Base-by-base conservation (phyloP, 176 grass and related monocot species). In the Oryza australiensis region DNA sequence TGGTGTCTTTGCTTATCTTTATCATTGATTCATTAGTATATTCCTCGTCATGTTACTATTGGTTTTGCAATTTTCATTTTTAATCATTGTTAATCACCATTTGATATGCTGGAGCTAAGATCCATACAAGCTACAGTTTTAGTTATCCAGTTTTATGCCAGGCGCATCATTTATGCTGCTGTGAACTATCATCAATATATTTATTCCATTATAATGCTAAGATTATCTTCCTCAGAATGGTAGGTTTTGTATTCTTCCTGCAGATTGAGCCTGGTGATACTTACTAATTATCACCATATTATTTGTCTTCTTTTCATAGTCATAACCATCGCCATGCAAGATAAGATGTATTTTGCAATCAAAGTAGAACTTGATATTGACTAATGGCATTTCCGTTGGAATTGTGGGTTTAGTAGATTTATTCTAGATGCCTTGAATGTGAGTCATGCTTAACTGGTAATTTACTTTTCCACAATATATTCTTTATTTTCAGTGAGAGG, bases 401-500 rank as follows among this genome's bases (percentile, higher is more conserved):
- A 67, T 71, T 55, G 33, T 72, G 9, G 34, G 7, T 66, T 68
- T 66, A 74, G 3, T 62, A 64, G 9, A 51, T 34, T 46, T 34
- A 34, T 76, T 41, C 13, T 73, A 1, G 62, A 7, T 24, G 5
- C 59, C 0, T 78, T 78, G 30, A 74, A 38, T 53, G 22, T 46
- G 12, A 88, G 63, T 43, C n/a, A 63, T 62, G 26, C 78, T 84
- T 30, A 38, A 51, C 28, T 60, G 80, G 43, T 59, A 72, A 29
- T 66, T 80, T 77, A 78, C 30, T 53, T 68, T 73, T 53, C 16
- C 9, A 27, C 37, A 82, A 32, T 41, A 24, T 80, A 67, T 76
- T 46, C 7, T 62, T 2, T 14, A 3, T 83, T 55, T 60, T 75
- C 85, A 91, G 92, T 74, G 94, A 91, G 41, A 97, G 83, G 83